phyloP scores from a whole-genome alignment of 306 rosid species.

The Phaseolus lunatus region DNA sequence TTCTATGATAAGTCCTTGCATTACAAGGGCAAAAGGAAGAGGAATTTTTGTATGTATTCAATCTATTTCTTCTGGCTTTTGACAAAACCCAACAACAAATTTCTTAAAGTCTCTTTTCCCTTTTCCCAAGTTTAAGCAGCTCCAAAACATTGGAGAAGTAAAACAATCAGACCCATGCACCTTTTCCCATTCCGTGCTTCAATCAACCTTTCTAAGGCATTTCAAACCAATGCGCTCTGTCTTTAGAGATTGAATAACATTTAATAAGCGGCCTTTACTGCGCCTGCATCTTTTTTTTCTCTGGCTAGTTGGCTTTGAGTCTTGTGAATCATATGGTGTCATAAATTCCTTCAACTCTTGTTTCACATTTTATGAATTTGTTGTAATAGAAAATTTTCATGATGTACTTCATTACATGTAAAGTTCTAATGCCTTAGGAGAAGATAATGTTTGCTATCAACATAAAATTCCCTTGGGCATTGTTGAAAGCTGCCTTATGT shows the following conservation, averaged over 20 bases:
- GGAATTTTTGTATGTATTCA: background rate
- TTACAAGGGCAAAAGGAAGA: background rate
- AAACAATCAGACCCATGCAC: constrained; percentile 8
- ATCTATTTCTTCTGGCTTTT: background rate
- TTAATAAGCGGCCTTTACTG: background rate
- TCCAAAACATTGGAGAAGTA: background rate
- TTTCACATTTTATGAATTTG: background rate
- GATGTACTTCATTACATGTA: background rate
- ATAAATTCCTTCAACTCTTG: background rate
- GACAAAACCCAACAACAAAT: background rate
- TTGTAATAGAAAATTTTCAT: background rate
- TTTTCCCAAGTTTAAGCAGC: background rate
- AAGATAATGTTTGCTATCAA: background rate
- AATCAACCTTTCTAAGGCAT: background rate
- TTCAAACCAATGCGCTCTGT: background rate
- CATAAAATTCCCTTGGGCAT: background rate
- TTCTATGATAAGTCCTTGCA: background rate
- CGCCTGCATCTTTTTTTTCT: background rate
- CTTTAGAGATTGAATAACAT: background rate
- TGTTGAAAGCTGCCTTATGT: background rate
- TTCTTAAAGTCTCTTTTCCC: background rate
- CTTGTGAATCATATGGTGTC: background rate
- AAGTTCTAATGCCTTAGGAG: background rate
- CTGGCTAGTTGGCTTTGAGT: background rate
- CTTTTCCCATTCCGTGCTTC: constrained; percentile 18